phyloP scores from a whole-genome alignment of 164 flowering plant genomes.

The Santalum album region DNA sequence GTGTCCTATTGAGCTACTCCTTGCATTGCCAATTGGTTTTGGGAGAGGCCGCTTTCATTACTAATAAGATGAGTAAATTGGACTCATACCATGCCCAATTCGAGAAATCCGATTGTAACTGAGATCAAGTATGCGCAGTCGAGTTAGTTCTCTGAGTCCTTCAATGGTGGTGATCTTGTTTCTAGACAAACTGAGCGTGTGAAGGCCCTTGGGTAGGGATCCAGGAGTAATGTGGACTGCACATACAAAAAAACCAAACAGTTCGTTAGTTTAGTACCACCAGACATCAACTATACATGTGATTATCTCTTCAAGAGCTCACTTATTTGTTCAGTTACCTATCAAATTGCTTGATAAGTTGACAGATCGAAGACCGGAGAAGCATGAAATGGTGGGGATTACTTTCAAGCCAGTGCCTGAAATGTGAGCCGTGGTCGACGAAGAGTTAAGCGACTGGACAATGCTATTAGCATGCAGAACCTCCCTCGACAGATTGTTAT shows the following conservation, averaged over 20 bases:
- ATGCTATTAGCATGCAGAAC: conserved; percentile 57
- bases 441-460: conserved; percentile 66
- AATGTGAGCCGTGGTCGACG: conserved; percentile 74
- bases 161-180: conserved; percentile 82
- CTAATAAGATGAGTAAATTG: background rate
- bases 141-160: conserved; percentile 77
- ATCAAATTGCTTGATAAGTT: conserved; percentile 75
- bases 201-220: conserved; percentile 85
- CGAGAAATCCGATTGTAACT: conserved; percentile 81
- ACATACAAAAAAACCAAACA: conserved; percentile 8
- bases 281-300: background rate
- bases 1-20: too few relatives aligned
- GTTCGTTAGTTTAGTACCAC: background rate
- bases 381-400: conserved; percentile 49
- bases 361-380: conserved; percentile 65
- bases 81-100: conserved; percentile 66
- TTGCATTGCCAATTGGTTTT: too few relatives aligned
- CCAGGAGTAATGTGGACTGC: conserved; percentile 77
- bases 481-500: conserved; percentile 38
- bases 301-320: background rate
- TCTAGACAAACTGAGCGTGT: conserved; percentile 68
- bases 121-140: conserved; percentile 74
- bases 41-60: background rate
- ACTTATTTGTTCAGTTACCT: conserved; percentile 28
- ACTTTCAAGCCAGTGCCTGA: conserved; percentile 65